These are phyloP conservation scores for Citeromyces nyonsensis DNA, from an alignment of 805 yeast species.

Conservation along the genomic window DNA sequence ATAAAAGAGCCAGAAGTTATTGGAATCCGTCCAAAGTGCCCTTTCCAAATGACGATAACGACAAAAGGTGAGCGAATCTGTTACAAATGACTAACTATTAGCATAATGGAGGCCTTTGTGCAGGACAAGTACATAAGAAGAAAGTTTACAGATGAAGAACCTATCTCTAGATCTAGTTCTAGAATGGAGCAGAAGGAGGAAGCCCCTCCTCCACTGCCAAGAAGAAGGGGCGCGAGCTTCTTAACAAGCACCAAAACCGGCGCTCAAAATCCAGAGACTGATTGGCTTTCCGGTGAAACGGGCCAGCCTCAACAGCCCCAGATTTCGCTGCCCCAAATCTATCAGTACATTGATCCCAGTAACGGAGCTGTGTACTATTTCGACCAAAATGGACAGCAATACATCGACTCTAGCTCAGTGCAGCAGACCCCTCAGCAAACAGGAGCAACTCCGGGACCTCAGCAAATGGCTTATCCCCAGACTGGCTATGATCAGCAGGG, in stretches of 20 bases:
- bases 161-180: conserved; percentile 11
- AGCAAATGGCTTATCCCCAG: conserved; percentile 9
- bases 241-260: conserved; percentile 16
- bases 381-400: conserved; percentile 56
- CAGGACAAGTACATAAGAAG: conserved; percentile 60
- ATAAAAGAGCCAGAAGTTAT: conserved; percentile 34
- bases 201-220: conserved; percentile 31
- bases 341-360: conserved; percentile 56
- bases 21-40: conserved; percentile 64
- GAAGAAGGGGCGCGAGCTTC: conserved; percentile 16
- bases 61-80: conserved; percentile 16
- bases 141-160: conserved; percentile 26
- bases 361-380: conserved; percentile 56
- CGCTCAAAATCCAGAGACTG: conserved; percentile 18
- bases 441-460: no score
- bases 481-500: conserved; percentile 4
- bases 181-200: conserved; percentile 15
- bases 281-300: conserved; percentile 11
- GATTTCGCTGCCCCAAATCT: conserved; percentile 25
- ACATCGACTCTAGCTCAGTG: conserved; percentile 30
- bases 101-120: conserved; percentile 37
- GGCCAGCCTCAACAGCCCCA: conserved; percentile 8
- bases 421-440: conserved; percentile 7
- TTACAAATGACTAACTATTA: conserved; percentile 1
- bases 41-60: conserved; percentile 67